Evolutionary conservation across 768 basidiomycete species (phyloP).

Genomic region (Suillus paluster): DNA sequence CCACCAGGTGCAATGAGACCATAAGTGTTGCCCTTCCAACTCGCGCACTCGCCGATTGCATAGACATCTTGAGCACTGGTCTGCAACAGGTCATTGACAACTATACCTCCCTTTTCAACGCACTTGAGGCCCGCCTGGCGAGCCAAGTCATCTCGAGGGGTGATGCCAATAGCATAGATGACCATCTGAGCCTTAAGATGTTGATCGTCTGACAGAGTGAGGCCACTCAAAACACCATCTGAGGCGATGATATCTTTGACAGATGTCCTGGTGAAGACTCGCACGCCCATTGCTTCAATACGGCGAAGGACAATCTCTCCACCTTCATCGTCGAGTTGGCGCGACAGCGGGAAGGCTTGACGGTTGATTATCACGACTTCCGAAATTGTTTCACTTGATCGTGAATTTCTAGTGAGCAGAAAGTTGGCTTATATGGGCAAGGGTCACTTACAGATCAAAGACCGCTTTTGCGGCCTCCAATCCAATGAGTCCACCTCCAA

Average conservation of each 20-base stretch:
- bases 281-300: conserved; percentile 63
- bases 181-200: conserved; percentile 55
- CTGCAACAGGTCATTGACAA: conserved; percentile 57
- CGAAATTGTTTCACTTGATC: conserved; percentile 36
- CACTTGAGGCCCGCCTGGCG: conserved; percentile 54
- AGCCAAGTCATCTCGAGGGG: conserved; percentile 71
- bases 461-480: conserved; percentile 77
- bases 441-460: conserved; percentile 51
- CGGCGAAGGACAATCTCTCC: conserved; percentile 64
- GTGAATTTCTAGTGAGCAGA: neutral
- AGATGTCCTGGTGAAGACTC: conserved; percentile 50
- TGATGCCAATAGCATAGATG: conserved; percentile 73
- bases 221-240: conserved; percentile 47
- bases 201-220: conserved; percentile 53
- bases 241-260: conserved; percentile 43
- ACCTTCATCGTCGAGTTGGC: conserved; percentile 60
- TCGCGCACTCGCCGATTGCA: conserved; percentile 79
- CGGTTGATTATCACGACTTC: conserved; percentile 59
- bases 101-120: conserved; percentile 55
- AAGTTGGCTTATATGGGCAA: neutral
- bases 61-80: conserved; percentile 65
- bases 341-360: conserved; percentile 55
- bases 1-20: conserved; percentile 77
- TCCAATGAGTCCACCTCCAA: conserved; percentile 75
- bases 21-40: conserved; percentile 69